Conservation (phyloP, 176 grass and related monocot genomes). For the Musa itinerans region DNA sequence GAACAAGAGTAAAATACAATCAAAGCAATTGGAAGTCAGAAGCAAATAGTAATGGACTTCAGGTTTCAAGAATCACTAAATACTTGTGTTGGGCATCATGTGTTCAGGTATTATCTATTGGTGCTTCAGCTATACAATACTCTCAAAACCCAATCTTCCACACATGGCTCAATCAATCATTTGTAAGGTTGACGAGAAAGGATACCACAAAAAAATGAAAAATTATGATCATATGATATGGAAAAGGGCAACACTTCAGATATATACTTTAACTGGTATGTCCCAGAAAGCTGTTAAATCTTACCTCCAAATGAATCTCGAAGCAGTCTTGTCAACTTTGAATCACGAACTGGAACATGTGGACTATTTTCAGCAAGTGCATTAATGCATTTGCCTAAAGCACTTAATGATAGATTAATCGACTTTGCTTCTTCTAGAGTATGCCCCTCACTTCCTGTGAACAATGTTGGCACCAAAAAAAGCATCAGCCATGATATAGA, state of each 20-base stretch:
- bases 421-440: conserved; percentile 99
- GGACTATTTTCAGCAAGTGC: conserved; percentile 94
- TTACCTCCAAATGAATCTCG: conserved; percentile 99
- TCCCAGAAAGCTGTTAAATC: neutral
- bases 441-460: conserved; percentile 95
- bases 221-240: neutral
- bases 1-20: neutral
- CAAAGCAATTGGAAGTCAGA: no score
- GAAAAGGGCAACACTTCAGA: neutral
- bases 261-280: neutral
- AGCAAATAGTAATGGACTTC: no score
- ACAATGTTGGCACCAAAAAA: conserved; percentile 1
- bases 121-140: neutral
- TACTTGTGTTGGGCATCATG: no score
- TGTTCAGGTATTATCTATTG: no score
- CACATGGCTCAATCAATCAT: neutral
- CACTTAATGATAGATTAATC: conserved; percentile 91
- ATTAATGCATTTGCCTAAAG: conserved; percentile 97
- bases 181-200: neutral
- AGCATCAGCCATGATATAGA: neutral
- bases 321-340: conserved; percentile 95
- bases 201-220: neutral
- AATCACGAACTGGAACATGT: conserved; percentile 95
- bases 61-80: no score
- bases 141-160: no score